Base-by-base conservation (phyloP, 306 rosid genomes). In the Abrus precatorius region DNA sequence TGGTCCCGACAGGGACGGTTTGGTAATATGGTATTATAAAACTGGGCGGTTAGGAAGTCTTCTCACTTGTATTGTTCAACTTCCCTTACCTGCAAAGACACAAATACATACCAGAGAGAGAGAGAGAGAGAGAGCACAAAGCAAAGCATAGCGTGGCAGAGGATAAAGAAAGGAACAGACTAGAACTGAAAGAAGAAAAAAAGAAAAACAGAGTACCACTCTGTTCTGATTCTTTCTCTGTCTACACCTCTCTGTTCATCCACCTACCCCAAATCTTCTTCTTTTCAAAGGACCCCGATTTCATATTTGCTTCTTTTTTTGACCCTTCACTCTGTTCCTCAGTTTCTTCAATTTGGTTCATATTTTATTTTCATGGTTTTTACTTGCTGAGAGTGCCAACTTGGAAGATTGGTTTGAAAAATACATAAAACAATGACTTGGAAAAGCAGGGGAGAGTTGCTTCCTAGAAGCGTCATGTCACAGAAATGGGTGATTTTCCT, bases 41-140 rank as follows among this genome's bases (percentile, higher is more conserved):
- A 73, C 72, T 57, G 47, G 80, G 88, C 96, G 79, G 96, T 86
- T 91, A 78, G 88, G 7, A 56, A 80, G 97, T 92, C 94, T 44
- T 59, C 92, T 84, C 90, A 13, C 84, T 84, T 80, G 47, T 48
- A 14, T 66, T 80, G 34, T 88, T 86, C 93, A 84, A 85, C 90
- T 85, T 89, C 91, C 90, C 93, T 90, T 83, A 85, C 92, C 92
- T 88, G 90, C 96, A 74, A 90, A 90, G 97, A 81, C 90, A 3
- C 76, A 70, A 63, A 43, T n/a, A 52, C 34, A 67, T 41, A 48
- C 67, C 2, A 47, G 9, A 67, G 27, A 72, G 61, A 85, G 77
- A 78, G 74, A 52, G 61, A 75, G 64, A 87, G 48, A 81, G 50
- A 78, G 10, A 55, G 9, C 66, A 67, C 87, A 85, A 79, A 73